Percentiles rank a stretch among this genome's conserved stretches.
Evolutionary conservation across 2,329 filamentous ascomycete genomes (phyloP).

Genomic region (Blastomyces percursus): DNA sequence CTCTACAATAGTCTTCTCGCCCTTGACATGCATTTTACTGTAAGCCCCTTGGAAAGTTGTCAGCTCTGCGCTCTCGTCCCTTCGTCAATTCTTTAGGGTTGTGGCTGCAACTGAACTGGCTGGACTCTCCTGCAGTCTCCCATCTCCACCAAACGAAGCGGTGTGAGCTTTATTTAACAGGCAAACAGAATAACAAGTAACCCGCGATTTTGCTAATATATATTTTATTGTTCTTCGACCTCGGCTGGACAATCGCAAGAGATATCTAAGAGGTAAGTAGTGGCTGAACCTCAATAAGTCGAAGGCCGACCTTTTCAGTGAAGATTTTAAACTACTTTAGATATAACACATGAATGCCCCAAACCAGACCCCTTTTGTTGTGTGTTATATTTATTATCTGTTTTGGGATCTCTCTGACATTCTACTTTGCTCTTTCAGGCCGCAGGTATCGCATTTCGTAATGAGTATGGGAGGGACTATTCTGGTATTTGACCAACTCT

Average conservation of each 20-base stretch:
- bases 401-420: background rate
- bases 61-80: background rate
- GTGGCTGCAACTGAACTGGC: background rate
- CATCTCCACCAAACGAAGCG: background rate
- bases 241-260: background rate
- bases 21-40: background rate
- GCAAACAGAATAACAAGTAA: background rate
- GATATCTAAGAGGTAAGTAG: background rate
- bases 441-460: background rate
- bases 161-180: background rate
- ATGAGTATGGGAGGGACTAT: constrained; percentile 1
- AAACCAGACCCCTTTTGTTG: background rate
- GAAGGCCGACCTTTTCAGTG: too few relatives aligned
- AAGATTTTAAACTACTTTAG: background rate
- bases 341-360: background rate
- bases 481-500: background rate
- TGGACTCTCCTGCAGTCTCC: background rate
- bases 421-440: background rate
- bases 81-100: background rate
- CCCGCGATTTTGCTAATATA: background rate
- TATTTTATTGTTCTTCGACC: background rate
- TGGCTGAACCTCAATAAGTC: background rate
- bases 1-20: background rate
- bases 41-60: background rate
- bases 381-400: background rate